phyloP scores from a whole-genome alignment of 164 flowering plant species.

The Protea cynaroides region DNA sequence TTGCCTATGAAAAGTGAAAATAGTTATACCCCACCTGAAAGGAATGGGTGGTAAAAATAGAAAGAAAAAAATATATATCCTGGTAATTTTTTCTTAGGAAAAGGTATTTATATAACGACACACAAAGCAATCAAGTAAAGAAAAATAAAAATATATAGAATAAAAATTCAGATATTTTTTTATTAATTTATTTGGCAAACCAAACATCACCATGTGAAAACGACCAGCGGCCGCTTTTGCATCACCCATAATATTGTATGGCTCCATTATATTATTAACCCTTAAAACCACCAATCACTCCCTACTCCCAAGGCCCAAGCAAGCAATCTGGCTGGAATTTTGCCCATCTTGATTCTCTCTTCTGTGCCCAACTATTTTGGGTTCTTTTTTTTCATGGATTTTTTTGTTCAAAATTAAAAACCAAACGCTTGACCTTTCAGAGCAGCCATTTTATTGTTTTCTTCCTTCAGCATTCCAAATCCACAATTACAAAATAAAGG shows the following conservation, averaged over 20 bases:
- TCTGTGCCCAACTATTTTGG: neutral
- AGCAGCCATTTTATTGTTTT: no score
- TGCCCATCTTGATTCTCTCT: conserved; percentile 9
- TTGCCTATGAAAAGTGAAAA: conserved; percentile 13
- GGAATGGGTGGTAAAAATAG: conserved; percentile 9
- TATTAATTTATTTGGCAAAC: no score
- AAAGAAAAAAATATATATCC: conserved; percentile 12
- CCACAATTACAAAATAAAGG: no score
- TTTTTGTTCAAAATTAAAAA: no score
- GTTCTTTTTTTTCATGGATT: neutral
- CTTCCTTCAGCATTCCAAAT: no score
- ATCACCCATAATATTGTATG: conserved; percentile 5
- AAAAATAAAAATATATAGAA: no score
- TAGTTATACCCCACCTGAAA: neutral
- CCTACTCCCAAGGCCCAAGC: neutral
- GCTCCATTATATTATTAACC: no score
- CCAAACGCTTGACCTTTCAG: no score
- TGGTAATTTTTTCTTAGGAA: no score
- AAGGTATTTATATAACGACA: no score
- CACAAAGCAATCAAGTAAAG: no score
- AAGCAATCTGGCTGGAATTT: conserved; percentile 7
- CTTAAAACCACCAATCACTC: conserved; percentile 18
- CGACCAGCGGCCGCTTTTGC: conserved; percentile 29
- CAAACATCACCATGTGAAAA: conserved; percentile 31
- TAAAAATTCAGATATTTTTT: neutral